These are phyloP conservation scores for Prototheca wickerhamii DNA, from an alignment of 163 green algal species.

Conservation along the genomic window DNA sequence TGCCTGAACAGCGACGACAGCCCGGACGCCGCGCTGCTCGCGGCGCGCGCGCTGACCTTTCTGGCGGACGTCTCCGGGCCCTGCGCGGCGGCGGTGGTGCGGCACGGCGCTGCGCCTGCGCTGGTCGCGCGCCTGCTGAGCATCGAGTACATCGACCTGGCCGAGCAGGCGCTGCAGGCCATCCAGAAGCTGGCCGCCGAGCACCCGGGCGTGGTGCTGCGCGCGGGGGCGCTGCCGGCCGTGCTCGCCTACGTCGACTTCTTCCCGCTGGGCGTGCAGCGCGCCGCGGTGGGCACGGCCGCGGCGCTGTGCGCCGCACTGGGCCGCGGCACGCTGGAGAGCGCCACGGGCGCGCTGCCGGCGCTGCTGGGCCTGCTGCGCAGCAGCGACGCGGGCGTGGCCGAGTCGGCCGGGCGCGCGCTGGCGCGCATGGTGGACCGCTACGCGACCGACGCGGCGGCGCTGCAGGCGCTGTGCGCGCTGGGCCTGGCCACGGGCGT, in stretches of 20 bases:
- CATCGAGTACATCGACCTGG: slow-evolving; percentile 97
- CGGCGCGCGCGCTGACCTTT: slow-evolving; percentile 80
- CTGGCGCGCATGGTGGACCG: slow-evolving; percentile 73
- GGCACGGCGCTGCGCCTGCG: slow-evolving; percentile 66
- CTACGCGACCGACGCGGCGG: slow-evolving; percentile 31
- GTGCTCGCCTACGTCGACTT: slow-evolving; percentile 92
- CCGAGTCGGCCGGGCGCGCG: slow-evolving; percentile 78
- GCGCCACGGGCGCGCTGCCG: slow-evolving; percentile 60
- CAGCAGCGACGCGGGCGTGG: slow-evolving; percentile 76
- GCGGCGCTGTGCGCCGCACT: slow-evolving; percentile 72
- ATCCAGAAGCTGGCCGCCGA: slow-evolving; percentile 90
- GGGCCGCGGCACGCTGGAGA: slow-evolving; percentile 24
- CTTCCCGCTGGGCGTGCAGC: slow-evolving; percentile 87
- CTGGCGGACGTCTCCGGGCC: slow-evolving; percentile 83
- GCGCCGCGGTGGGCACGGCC: slow-evolving; percentile 76
- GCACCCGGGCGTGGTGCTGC: slow-evolving; percentile 61
- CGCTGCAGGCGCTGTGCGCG: slow-evolving; percentile 58
- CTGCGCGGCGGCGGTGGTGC: slow-evolving; percentile 66
- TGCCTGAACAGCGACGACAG: slow-evolving; percentile 74
- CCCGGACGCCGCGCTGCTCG: slow-evolving; percentile 89
- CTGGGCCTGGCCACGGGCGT: slow-evolving; percentile 62
- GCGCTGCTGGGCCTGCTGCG: slow-evolving; percentile 80
- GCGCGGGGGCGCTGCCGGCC: slow-evolving; percentile 71
- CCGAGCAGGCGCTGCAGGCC: slow-evolving; percentile 82
- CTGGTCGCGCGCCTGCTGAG: slow-evolving; percentile 79